Base-by-base conservation (phyloP, 371 early-diverging fungal species). In the Rhizopus delemar region DNA sequence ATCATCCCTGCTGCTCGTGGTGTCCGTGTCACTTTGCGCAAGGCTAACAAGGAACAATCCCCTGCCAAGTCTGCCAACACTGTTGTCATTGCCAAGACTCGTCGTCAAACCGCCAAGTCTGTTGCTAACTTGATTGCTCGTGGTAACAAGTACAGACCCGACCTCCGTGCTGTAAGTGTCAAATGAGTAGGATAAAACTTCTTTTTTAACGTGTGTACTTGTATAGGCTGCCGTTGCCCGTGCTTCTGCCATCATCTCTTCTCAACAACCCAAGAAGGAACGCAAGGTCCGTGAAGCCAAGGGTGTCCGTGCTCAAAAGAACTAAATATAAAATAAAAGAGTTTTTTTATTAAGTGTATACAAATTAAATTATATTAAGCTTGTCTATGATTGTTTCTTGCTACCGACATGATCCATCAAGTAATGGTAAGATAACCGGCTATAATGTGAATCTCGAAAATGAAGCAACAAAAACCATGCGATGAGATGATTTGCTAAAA, bases 171-270 rank as follows among this genome's bases (percentile, higher is more conserved):
- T 75, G 88, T 86, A 81, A 63, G 66, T 65, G 36, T 39, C 41
- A 35, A 8, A 9, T 1, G 3, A 38, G 5, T 11, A 13, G 2
- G 39, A 38, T 11, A 11, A 13, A 38, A 38, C 7, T 29, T 50
- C 5, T 34, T 53, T 0, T 61, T 35, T 34, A n/a, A 52, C 8
- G 46, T 3, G 41, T 15, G 62, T 55, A 4, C 50, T 38, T n/a
- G 39, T 46, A 39, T 73, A 85, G 86, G 89, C 87, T 65, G 91
- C 94, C 65, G 84, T 91, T 71, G 91, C 90, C 69, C 92, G 94
- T 71, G 86, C 87, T 56, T 80, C 88, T 51, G 84, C 90, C 54
- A 73, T 93, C 78, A 65, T 86, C 69, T 81, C 81, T 63, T 62
- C 76, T 69, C 88, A 87, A 72, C 78, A 79, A 69, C 73, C 86